Percentiles rank a stretch among this genome's conserved stretches.
Conservation (phyloP, 148 eudicot species). For the Spergularia marina region DNA sequence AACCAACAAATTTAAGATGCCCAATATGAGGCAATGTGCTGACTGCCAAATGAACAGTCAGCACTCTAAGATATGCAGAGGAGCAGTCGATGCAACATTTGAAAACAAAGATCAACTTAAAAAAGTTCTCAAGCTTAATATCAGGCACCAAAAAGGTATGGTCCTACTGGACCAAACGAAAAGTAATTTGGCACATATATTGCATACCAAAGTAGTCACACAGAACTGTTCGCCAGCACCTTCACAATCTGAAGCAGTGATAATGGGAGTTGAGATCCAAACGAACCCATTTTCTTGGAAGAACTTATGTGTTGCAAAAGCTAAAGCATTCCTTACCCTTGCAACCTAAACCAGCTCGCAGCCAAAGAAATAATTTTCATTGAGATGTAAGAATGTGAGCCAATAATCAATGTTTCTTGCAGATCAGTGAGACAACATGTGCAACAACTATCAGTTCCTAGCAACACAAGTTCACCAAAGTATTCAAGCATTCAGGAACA, state of each 20-base stretch:
- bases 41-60: neutral
- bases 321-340: constrained; percentile 93
- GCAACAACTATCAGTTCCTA: neutral
- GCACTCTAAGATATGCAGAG: neutral
- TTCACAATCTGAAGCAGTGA: constrained; percentile 98
- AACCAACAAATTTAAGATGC: neutral
- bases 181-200: constrained; percentile 9
- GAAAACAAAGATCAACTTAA: neutral
- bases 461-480: neutral
- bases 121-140: neutral
- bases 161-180: neutral
- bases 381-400: constrained; percentile 10
- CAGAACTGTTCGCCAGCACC: constrained; percentile 99
- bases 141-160: neutral
- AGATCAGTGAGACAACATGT: neutral
- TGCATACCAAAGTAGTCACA: constrained; percentile 92
- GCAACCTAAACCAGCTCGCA: constrained; percentile 68
- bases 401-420: neutral
- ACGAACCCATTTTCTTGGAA: constrained; percentile 98
- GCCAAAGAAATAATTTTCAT: constrained; percentile 17
- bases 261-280: constrained; percentile 97
- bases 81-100: neutral
- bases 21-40: neutral
- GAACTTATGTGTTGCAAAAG: constrained; percentile 91
- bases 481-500: neutral